Conservation (phyloP, 768 basidiomycete species). For the Phanerochaete carnosa region DNA sequence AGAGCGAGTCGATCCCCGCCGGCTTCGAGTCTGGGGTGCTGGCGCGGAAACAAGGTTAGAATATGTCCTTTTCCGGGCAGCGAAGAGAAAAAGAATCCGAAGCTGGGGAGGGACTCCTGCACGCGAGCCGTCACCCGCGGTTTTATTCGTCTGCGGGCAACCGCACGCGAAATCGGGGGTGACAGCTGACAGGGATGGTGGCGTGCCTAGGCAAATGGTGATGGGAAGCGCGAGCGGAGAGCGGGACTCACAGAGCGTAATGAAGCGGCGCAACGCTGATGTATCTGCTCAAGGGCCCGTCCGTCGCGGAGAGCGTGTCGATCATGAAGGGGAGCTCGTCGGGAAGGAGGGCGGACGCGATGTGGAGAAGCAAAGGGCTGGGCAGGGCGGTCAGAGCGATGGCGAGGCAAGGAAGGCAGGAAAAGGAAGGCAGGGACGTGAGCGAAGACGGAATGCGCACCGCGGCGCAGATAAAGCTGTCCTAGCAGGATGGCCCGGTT, state of each 20-base stretch:
- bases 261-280: conserved; percentile 65
- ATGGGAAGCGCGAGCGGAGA: conserved; percentile 20
- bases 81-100: background rate
- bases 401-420: background rate
- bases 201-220: conserved; percentile 12
- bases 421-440: too few relatives aligned
- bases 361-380: background rate
- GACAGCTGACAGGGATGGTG: conserved; percentile 15
- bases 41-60: background rate
- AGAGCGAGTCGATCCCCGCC: conserved; percentile 25
- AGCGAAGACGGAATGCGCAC: background rate
- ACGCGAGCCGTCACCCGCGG: background rate
- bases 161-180: conserved; percentile 9
- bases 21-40: conserved; percentile 39
- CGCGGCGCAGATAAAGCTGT: conserved; percentile 7
- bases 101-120: too few relatives aligned
- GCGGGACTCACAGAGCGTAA: conserved; percentile 49
- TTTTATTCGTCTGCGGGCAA: background rate
- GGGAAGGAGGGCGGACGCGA: background rate
- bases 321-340: conserved; percentile 44
- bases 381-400: background rate
- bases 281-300: conserved; percentile 45
- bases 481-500: conserved; percentile 1
- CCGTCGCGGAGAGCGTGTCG: conserved; percentile 30
- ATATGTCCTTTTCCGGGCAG: background rate